phyloP scores from a whole-genome alignment of 257 asterid species.

The Salvia splendens region DNA sequence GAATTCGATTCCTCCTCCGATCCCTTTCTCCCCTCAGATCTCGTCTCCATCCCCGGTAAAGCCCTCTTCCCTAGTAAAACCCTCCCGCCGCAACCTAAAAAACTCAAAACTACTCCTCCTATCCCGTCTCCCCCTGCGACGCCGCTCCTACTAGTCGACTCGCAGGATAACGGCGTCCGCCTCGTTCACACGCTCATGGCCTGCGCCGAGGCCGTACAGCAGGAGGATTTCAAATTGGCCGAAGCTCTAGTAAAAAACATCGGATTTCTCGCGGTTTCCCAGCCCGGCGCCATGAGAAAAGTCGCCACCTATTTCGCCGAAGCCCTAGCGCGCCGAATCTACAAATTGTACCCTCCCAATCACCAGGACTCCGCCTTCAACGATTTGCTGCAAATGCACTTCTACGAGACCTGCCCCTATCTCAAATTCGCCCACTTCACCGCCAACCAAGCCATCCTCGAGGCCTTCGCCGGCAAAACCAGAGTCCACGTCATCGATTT shows the following conservation, averaged over 20 bases:
- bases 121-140: conserved; percentile 27
- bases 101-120: conserved; percentile 37
- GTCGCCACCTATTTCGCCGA: conserved; percentile 88
- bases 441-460: conserved; percentile 89
- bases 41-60: conserved; percentile 79
- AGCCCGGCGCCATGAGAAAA: conserved; percentile 82
- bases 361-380: conserved; percentile 60
- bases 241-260: conserved; percentile 72
- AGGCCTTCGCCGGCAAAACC: conserved; percentile 63
- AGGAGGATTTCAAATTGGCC: conserved; percentile 61
- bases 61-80: conserved; percentile 53
- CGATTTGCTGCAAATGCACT: conserved; percentile 75
- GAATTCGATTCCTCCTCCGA: conserved; percentile 42
- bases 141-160: conserved; percentile 64
- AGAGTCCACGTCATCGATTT: conserved; percentile 83
- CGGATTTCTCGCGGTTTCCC: conserved; percentile 70
- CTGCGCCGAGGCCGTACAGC: conserved; percentile 84
- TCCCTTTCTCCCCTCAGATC: conserved; percentile 56
- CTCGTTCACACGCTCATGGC: conserved; percentile 86
- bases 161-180: conserved; percentile 82
- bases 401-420: conserved; percentile 86
- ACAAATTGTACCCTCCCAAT: conserved; percentile 45
- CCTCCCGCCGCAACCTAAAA: conserved; percentile 50
- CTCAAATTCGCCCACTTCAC: conserved; percentile 91
- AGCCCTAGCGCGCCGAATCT: conserved; percentile 72